phyloP scores from a whole-genome alignment of 805 yeast genomes.

The Phaffomyces opuntiae region DNA sequence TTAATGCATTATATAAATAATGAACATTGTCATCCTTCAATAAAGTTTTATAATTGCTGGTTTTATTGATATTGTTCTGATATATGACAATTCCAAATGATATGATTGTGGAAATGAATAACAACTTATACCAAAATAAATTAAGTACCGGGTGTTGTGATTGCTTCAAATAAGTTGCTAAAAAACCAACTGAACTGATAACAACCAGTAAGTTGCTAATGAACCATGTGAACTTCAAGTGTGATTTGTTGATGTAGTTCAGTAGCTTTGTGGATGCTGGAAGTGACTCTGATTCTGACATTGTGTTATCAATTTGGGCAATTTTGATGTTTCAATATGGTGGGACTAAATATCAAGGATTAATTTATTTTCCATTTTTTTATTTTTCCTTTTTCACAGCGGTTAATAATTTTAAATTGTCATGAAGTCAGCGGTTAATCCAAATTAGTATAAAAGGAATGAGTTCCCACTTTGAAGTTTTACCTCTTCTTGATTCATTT shows the following conservation, averaged over 20 bases:
- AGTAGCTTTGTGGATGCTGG: background rate
- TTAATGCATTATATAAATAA: slow-evolving; percentile 52
- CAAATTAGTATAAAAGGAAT: no score
- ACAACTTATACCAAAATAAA: slow-evolving; percentile 45
- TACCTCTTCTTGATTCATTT: no score
- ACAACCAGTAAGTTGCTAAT: slow-evolving; percentile 47
- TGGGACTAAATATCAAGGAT: no score
- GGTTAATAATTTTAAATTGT: no score
- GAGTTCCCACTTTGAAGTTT: no score
- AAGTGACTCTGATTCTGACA: background rate
- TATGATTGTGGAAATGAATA: slow-evolving; percentile 57
- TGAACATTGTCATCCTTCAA: slow-evolving; percentile 64
- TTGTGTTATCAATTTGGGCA: background rate
- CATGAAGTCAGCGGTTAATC: no score
- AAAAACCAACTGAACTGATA: slow-evolving; percentile 32
- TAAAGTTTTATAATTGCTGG: slow-evolving; percentile 20
- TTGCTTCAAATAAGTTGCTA: slow-evolving; percentile 22
- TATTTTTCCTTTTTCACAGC: no score
- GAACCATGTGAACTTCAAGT: slow-evolving; percentile 75
- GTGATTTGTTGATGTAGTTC: slow-evolving; percentile 10
- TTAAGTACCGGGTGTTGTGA: slow-evolving; percentile 29
- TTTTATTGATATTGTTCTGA: slow-evolving; percentile 35
- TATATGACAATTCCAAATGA: slow-evolving; percentile 72
- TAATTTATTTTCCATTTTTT: no score
- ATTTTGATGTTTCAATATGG: no score